Base-by-base conservation (phyloP, 345 rosid genomes). In the Eucalyptus cloeziana region DNA sequence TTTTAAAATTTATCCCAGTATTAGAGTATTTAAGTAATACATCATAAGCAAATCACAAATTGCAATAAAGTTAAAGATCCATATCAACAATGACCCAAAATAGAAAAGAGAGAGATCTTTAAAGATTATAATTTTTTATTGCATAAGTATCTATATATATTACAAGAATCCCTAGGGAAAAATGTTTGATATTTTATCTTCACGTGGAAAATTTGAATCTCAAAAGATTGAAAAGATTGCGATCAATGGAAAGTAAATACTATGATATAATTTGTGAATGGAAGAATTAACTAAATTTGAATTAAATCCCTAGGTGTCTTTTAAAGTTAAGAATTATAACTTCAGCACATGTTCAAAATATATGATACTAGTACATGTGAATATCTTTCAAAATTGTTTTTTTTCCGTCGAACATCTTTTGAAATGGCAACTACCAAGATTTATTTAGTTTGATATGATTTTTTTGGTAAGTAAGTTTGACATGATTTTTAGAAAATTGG, bases 371-470 rank as follows among this genome's bases (percentile, higher is more conserved):
- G 2, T 60, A 5, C 12, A 60, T 25, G 67, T 0, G n/a, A 60
- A 60, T 27, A 60, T 60, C 4, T 60, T 60, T 60, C 30, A 27
- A 60, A 12, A 25, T 0, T 3, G 14, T 60, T 60, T 60, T 60
- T 56, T 56, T 4, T 2, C 27, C 3, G 1, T 24, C 6, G 0
- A 56, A 24, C 4, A 9, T 24, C 0, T 56, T 56, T 56, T 60
- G 67, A 60, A 60, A 60, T 60, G 31, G 4, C 1, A 60, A 60
- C 67, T 60, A 60, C 31, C 31, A 12, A 27, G 1, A 60, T 60
- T 27, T 27, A 27, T 60, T 60, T 60, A 60, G 67, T 11, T 60
- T 60, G 67, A 25, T 60, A 25, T 60, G 4, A 12, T 60, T 60
- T 60, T 10, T 19, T 52, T 52, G 58, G 58, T 52, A 52, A 52